A percentile compares a stretch with the other conserved stretches of the same genome.
Conservation (phyloP, 129 eudicot genomes). For the Kitagawia praeruptora region DNA sequence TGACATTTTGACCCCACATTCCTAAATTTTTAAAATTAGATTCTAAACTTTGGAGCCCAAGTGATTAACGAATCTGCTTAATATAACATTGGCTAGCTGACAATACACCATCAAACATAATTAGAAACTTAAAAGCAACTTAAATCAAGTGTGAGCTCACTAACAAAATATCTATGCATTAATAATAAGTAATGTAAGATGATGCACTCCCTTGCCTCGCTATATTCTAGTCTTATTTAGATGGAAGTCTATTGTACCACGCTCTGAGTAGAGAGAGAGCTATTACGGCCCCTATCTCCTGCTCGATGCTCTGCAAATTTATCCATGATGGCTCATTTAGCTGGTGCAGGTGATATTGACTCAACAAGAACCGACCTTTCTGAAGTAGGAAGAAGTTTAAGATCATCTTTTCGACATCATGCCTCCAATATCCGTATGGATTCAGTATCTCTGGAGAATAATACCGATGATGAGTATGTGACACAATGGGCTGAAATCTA, state of each 20-base stretch:
- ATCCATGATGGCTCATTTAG: constrained; percentile 36
- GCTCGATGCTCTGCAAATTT: constrained; percentile 8
- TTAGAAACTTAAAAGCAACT: background rate
- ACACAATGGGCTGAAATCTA: constrained; percentile 37
- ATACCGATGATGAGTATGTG: constrained; percentile 21
- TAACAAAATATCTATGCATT: too few relatives aligned
- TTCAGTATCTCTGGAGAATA: constrained; percentile 21
- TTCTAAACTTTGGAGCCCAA: background rate
- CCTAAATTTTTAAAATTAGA: too few relatives aligned
- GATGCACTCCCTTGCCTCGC: constrained; percentile 10
- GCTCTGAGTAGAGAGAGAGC: background rate
- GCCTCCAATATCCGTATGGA: constrained; percentile 25
- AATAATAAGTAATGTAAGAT: background rate
- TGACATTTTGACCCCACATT: too few relatives aligned
- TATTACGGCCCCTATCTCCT: background rate
- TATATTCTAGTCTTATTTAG: too few relatives aligned
- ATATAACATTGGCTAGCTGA: background rate
- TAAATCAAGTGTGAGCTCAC: background rate
- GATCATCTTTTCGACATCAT: constrained; percentile 23
- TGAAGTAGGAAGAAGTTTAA: constrained; percentile 31
- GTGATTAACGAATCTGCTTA: background rate
- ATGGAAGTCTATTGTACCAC: background rate
- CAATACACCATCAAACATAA: background rate
- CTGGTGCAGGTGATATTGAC: constrained; percentile 27
- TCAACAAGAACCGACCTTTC: constrained; percentile 23